Evolutionary conservation across 352 stramenopile genomes (phyloP), one percentile per base, ranked within the genome.

Genomic region (Bremia lactucae): DNA sequence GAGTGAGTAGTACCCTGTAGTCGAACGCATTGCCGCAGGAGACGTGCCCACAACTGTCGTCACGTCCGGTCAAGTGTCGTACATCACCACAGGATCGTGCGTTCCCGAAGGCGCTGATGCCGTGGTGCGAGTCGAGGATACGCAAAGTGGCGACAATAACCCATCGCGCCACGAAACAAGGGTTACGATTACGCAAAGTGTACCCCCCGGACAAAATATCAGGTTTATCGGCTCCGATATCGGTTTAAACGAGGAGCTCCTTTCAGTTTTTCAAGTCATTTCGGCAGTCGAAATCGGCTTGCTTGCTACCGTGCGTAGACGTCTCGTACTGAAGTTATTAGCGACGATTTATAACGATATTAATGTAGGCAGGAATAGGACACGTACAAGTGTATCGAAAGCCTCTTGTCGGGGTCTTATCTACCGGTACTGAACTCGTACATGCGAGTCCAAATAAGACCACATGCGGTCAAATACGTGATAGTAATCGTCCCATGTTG

Each of bases 91-190:
- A 15, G 95, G 95, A 7, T 93, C 86, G 2, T 68, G 87, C 0
- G 69, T 98, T 31, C 92, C 93, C 0, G 61, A 89, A 1, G 72
- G 68, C 11, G 92, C 83, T 9, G 83, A 98, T 59, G 90, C 86
- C 18, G 92, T 98, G 2, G 87, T 97, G 16, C 95, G 95, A 51
- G 78, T 98, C 29, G 95, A 98, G 64, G 80, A 97, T 61, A 94
- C 83, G 6, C 69, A 72, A 13, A 68, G 68, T 20, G 61, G 79
- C 6, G 49, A 46, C 20, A 64, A 62, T 15, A 52, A 56, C 3
- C 46, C 55, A 15, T 6, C 44, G 14, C 19, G 16, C 2, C 42
- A 44, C 16, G 75, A 91, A 38, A 42, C 60, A 31, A 58, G 55
- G 0, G 72, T 90, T 14, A 81, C 78, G 29, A 82, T 93, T 28